Evolutionary conservation across 2,329 filamentous ascomycete species (phyloP).

Genomic region (Neofusicoccum umdonicola): DNA sequence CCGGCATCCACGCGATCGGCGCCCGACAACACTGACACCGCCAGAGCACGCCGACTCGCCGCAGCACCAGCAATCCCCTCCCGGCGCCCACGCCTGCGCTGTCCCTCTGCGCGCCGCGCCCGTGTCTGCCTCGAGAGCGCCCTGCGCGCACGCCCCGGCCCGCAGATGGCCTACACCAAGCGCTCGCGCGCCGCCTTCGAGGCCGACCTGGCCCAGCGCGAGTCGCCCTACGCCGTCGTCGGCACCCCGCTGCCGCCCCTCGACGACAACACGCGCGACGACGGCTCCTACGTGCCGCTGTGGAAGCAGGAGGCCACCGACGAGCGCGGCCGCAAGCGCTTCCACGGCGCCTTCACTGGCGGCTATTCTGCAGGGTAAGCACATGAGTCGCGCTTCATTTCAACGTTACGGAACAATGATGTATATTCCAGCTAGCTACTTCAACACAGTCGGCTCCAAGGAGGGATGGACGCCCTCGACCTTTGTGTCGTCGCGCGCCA

Average conservation of each 20-base stretch:
- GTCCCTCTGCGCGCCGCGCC: neutral
- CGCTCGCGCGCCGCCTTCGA: constrained; percentile 76
- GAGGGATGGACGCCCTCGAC: constrained; percentile 94
- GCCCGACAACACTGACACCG: neutral
- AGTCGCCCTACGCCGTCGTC: constrained; percentile 73
- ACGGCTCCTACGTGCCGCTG: constrained; percentile 88
- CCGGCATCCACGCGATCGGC: constrained; percentile 3
- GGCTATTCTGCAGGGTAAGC: constrained; percentile 92
- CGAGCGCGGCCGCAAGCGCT: constrained; percentile 81
- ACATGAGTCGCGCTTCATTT: neutral
- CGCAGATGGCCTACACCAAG: constrained; percentile 53
- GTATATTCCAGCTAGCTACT: constrained; percentile 55
- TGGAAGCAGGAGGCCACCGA: constrained; percentile 99
- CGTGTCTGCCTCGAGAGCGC: neutral
- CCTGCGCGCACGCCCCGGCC: neutral
- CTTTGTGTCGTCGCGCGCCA: constrained; percentile 84
- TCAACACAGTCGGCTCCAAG: constrained; percentile 96
- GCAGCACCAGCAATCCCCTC: neutral
- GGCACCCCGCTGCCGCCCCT: constrained; percentile 80
- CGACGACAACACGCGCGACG: constrained; percentile 75
- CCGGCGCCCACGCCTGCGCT: neutral
- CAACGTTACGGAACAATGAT: neutral
- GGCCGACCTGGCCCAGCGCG: constrained; percentile 63
- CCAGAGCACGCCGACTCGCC: neutral
- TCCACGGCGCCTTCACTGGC: constrained; percentile 95